Base-by-base conservation (phyloP, 2,329 filamentous ascomycete species). In the Cryphonectria carpinicola region DNA sequence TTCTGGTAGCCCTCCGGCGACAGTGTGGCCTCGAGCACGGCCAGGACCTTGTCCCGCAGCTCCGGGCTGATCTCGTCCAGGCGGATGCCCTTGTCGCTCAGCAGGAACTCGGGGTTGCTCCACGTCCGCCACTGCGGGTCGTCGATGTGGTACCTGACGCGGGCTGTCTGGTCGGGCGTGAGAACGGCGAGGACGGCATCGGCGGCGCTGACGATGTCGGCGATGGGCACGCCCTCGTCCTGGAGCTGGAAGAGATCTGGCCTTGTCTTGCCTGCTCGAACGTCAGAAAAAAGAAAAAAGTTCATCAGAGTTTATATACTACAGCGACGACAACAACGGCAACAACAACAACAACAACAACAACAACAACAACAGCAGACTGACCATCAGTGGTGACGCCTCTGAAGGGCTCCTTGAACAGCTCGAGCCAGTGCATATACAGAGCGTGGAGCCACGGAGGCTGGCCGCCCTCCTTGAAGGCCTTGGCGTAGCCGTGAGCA, bases 1-100 rank as follows among this genome's bases (percentile, higher is more conserved):
- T 94, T 94, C 25, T 85, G 79, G 80, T 93, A 94, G 19, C 92
- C 92, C 77, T 92, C 89, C 0, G 89, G 85, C 0, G 90, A 93
- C 0, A 94, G 84, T 0, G 89, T 88, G 0, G 83, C 77, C 66
- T 85, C 74, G 1, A 94, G 81, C 3, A 94, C 80, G 7, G 79
- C 78, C 52, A 93, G 81, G 7, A 90, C 85, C 37, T 84, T 80
- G 32, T 82, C 78, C 3, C 86, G 84, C 28, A 86, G 78, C 0
- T 81, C 65, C 0, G 80, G 71, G 1, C 77, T 67, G 0, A 84
- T 71, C 75, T 92, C 90, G 74, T 94, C 92, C 0, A 94, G 86
- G 1, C 92, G 88, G 1, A 94, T 78, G 6, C 92, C 92, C 78
- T 92, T 91, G 78, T 90, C 81, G 68, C 87, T 86, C 19, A 94